Evolutionary conservation across 139 green algal species (phyloP).

Genomic region (Penium margaritaceum): DNA sequence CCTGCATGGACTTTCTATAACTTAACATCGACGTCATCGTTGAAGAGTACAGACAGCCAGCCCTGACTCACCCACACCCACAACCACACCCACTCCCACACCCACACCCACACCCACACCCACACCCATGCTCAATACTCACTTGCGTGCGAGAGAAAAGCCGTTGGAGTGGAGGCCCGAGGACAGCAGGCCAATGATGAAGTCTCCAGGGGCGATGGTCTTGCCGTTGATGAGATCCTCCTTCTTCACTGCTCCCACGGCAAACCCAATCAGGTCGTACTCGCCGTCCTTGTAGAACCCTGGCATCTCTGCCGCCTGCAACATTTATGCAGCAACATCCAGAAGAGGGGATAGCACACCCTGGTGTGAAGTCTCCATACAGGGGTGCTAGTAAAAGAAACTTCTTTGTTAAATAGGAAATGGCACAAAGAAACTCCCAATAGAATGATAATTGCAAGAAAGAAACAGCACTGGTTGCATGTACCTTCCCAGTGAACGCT

Average conservation of each 20-base stretch:
- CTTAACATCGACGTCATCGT: no score
- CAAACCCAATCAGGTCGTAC: constrained; percentile 96
- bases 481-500: no score
- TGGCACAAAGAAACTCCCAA: background rate
- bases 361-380: no score
- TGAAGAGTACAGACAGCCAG: no score
- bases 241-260: constrained; percentile 88
- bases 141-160: constrained; percentile 90
- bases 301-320: constrained; percentile 92
- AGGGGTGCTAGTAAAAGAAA: no score
- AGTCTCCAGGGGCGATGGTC: constrained; percentile 70
- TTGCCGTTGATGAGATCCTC: constrained; percentile 81
- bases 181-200: constrained; percentile 74
- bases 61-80: no score
- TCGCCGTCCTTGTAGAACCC: constrained; percentile 89
- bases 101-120: no score
- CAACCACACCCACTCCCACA: no score
- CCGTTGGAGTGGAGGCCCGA: constrained; percentile 93
- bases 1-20: no score
- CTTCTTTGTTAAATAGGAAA: background rate
- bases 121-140: no score
- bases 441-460: background rate
- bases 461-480: background rate
- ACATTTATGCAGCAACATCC: background rate
- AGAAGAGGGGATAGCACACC: no score